Percentiles rank a stretch among this genome's conserved stretches.
Evolutionary conservation across 2,329 filamentous ascomycete genomes (phyloP).

Genomic region (Penicillium sp.): DNA sequence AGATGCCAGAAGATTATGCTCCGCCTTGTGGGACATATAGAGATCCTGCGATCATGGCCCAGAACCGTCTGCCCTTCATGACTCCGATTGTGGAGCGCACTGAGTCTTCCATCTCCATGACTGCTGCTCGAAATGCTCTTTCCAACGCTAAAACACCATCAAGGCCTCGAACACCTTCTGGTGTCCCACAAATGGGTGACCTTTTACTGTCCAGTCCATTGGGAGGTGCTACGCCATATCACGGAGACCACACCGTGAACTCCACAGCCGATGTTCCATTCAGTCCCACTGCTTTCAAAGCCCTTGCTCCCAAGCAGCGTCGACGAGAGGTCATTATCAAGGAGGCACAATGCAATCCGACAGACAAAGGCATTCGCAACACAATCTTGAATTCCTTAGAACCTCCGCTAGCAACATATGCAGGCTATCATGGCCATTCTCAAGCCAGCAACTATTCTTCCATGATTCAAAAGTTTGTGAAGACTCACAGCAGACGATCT

Average conservation of each 20-base stretch:
- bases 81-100: conserved; percentile 96
- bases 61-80: conserved; percentile 95
- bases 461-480: conserved; percentile 81
- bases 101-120: conserved; percentile 74
- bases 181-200: conserved; percentile 41
- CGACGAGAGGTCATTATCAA: conserved; percentile 67
- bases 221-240: conserved; percentile 60
- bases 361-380: conserved; percentile 70
- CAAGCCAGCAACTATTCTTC: conserved; percentile 62
- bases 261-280: conserved; percentile 36
- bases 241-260: conserved; percentile 42
- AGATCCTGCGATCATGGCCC: conserved; percentile 74
- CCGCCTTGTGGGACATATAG: conserved; percentile 76
- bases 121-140: conserved; percentile 55
- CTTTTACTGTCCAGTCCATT: conserved; percentile 69
- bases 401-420: conserved; percentile 70
- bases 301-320: conserved; percentile 22
- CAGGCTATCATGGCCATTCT: conserved; percentile 75
- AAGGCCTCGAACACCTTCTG: conserved; percentile 45
- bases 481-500: conserved; percentile 55
- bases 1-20: conserved; percentile 85
- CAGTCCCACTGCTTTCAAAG: conserved; percentile 40
- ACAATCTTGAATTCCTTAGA: conserved; percentile 72
- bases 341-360: conserved; percentile 83
- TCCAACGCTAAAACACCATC: conserved; percentile 74